Percentiles rank a stretch among this genome's conserved stretches.
These are phyloP conservation scores for Wickerhamiella spandovensis DNA, from an alignment of 805 yeast species.

Conservation along the genomic window DNA sequence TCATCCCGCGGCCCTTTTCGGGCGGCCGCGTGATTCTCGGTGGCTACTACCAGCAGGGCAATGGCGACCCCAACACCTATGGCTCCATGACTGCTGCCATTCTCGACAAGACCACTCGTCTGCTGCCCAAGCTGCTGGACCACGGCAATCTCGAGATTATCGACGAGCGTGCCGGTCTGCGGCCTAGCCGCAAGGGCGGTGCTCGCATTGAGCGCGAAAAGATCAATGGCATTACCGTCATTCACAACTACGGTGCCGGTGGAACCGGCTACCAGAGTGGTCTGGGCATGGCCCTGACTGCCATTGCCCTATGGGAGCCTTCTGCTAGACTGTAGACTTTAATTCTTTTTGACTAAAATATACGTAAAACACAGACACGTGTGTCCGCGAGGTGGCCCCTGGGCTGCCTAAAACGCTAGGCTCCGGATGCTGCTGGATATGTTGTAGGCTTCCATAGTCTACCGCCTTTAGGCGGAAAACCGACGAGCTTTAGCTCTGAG, in stretches of 20 bases:
- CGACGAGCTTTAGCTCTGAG: too few species aligned
- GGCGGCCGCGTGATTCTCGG: slow-evolving; percentile 60
- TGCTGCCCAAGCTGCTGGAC: slow-evolving; percentile 30
- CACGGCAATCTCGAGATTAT: slow-evolving; percentile 35
- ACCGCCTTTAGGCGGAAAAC: too few species aligned
- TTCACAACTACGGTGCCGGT: slow-evolving; percentile 69
- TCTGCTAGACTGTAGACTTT: neutral
- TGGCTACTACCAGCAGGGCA: slow-evolving; percentile 53
- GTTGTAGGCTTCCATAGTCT: too few species aligned
- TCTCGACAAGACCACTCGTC: slow-evolving; percentile 42
- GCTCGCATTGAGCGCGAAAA: slow-evolving; percentile 49
- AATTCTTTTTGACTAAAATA: too few species aligned
- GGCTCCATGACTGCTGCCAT: slow-evolving; percentile 48
- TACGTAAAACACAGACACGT: too few species aligned
- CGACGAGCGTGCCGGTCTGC: slow-evolving; percentile 56
- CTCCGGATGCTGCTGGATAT: too few species aligned
- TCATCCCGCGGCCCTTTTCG: slow-evolving; percentile 59
- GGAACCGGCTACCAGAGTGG: slow-evolving; percentile 71
- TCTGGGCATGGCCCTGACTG: slow-evolving; percentile 44
- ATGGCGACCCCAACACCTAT: slow-evolving; percentile 49
- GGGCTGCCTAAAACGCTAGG: too few species aligned
- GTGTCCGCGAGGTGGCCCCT: too few species aligned
- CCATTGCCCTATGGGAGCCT: slow-evolving; percentile 20
- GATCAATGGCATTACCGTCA: slow-evolving; percentile 30
- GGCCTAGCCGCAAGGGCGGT: slow-evolving; percentile 71